Evolutionary conservation across 192 early-diverging fungal species (phyloP).

Genomic region (Entrophospora sp.): DNA sequence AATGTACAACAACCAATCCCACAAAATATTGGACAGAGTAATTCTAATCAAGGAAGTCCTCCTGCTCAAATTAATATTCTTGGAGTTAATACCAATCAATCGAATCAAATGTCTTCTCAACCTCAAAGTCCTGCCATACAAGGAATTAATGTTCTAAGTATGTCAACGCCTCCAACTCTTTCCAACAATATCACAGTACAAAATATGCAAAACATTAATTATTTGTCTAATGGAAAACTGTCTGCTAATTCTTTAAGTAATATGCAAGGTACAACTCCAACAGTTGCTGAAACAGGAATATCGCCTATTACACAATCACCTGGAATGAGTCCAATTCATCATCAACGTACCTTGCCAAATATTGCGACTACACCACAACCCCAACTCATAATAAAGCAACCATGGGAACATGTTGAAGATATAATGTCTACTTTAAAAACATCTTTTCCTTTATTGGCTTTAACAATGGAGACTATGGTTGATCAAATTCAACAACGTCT

Average conservation of each 20-base stretch:
- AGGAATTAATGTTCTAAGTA: slow-evolving; percentile 4
- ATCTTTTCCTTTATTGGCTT: slow-evolving; percentile 81
- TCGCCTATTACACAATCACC: neutral
- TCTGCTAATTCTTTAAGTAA: slow-evolving; percentile 1
- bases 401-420: slow-evolving; percentile 89
- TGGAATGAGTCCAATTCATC: neutral
- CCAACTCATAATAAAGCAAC: slow-evolving; percentile 34
- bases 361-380: slow-evolving; percentile 5
- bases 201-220: neutral
- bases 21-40: neutral
- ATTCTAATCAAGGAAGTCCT: neutral
- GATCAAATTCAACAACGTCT: slow-evolving; percentile 93
- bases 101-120: slow-evolving; percentile 9
- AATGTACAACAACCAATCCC: slow-evolving; percentile 23
- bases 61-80: neutral
- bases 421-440: slow-evolving; percentile 94
- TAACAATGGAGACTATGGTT: slow-evolving; percentile 98
- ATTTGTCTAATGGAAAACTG: neutral
- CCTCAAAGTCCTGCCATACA: slow-evolving; percentile 11
- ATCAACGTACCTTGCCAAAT: neutral
- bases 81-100: neutral
- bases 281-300: slow-evolving; percentile 5
- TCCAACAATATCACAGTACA: neutral
- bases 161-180: neutral
- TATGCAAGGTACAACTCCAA: slow-evolving; percentile 1